A percentile compares a stretch with the other conserved stretches of the same genome.
phyloP scores from a whole-genome alignment of 176 grass and related monocot species.

The Cocos nucifera region DNA sequence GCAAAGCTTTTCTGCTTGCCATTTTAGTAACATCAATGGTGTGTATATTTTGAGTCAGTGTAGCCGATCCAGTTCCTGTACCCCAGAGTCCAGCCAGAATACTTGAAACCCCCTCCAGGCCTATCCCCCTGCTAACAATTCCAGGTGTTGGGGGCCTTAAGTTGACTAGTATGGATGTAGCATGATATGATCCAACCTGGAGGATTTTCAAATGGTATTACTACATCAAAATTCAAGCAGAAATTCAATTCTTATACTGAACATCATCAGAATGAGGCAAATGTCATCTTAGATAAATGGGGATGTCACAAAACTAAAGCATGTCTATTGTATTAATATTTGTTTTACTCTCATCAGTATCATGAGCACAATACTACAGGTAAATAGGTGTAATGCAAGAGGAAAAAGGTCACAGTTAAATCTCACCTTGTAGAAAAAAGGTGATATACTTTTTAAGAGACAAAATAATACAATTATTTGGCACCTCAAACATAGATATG shows the following conservation, averaged over 20 bases:
- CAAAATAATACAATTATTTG: too few species aligned
- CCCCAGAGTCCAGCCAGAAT: slow-evolving; percentile 92
- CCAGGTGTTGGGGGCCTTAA: slow-evolving; percentile 80
- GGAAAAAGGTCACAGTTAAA: too few species aligned
- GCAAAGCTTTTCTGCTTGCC: slow-evolving; percentile 69
- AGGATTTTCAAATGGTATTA: slow-evolving; percentile 9
- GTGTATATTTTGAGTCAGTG: slow-evolving; percentile 86
- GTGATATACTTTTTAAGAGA: too few species aligned
- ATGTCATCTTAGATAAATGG: slow-evolving; percentile 2
- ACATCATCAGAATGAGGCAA: too few species aligned
- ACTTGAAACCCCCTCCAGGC: slow-evolving; percentile 79
- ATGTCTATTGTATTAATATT: too few species aligned
- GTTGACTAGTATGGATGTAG: slow-evolving; percentile 72
- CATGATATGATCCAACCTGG: slow-evolving; percentile 86
- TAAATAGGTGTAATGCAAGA: too few species aligned
- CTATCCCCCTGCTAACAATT: slow-evolving; percentile 95
- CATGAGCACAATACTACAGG: too few species aligned
- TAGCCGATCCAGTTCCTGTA: slow-evolving; percentile 77
- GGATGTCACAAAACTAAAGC: background rate
- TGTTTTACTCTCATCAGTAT: too few species aligned
- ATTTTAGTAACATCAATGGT: slow-evolving; percentile 84
- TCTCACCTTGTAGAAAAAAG: too few species aligned
- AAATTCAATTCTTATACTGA: too few species aligned
- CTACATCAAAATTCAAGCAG: too few species aligned
- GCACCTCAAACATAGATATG: too few species aligned